phyloP scores from a whole-genome alignment of 225 moss, liverwort and hornwort species.

The Sphagnum contortum region DNA sequence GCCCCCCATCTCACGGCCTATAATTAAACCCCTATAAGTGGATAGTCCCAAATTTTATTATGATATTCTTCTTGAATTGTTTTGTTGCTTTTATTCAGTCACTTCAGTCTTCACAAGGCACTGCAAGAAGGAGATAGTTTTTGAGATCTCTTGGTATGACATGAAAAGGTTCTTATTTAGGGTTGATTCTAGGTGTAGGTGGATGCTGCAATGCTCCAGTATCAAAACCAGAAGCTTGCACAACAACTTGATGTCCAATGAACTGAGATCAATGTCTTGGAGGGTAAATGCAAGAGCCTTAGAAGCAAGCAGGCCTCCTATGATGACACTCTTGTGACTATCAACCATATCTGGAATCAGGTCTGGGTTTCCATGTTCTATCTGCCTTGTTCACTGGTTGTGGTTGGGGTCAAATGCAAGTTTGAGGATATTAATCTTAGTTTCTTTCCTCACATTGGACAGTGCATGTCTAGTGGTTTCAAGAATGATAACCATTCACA shows the following conservation, averaged over 20 bases:
- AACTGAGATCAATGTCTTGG: slow-evolving; percentile 69
- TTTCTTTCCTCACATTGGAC: too few species aligned
- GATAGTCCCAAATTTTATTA: too few species aligned
- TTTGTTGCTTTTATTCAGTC: too few species aligned
- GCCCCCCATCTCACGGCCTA: too few species aligned
- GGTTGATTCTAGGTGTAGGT: slow-evolving; percentile 38
- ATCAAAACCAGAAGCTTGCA: slow-evolving; percentile 80
- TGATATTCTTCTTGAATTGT: too few species aligned
- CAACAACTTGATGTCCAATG: slow-evolving; percentile 93
- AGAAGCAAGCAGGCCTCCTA: slow-evolving; percentile 81
- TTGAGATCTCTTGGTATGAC: neutral
- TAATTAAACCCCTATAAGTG: too few species aligned
- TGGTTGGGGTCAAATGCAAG: too few species aligned
- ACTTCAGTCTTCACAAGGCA: neutral
- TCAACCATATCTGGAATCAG: slow-evolving; percentile 81
- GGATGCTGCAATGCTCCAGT: slow-evolving; percentile 84
- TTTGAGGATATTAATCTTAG: too few species aligned
- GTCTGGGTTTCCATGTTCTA: slow-evolving; percentile 14
- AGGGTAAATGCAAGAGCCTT: slow-evolving; percentile 61
- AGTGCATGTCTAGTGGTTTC: too few species aligned
- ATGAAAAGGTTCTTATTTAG: neutral
- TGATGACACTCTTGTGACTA: slow-evolving; percentile 76
- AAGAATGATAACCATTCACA: too few species aligned
- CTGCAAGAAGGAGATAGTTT: neutral
- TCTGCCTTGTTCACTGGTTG: too few species aligned